Evolutionary conservation across 371 early-diverging fungal species (phyloP).

Genomic region (Antonospora locustae): DNA sequence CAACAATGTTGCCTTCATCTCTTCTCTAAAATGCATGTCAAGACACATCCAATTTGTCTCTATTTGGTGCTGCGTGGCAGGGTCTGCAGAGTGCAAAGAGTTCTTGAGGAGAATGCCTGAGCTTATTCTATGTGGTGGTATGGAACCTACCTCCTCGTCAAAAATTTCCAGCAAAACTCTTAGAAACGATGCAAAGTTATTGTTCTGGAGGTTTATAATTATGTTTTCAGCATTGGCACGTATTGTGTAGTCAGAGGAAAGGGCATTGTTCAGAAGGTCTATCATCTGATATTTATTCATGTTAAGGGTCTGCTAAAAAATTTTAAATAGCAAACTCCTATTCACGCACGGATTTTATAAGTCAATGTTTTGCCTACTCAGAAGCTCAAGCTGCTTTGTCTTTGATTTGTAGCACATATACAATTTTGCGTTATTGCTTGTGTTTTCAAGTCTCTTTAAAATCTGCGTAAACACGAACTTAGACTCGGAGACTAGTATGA

Average conservation of each 20-base stretch:
- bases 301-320: no score
- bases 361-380: no score
- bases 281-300: constrained; percentile 6
- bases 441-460: constrained; percentile 22
- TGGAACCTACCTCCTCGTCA: neutral
- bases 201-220: neutral
- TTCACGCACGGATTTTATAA: no score
- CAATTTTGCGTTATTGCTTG: constrained; percentile 5
- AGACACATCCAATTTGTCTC: constrained; percentile 21
- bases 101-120: constrained; percentile 38
- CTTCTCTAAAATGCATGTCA: neutral
- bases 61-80: constrained; percentile 5
- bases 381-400: neutral
- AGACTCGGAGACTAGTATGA: constrained; percentile 30
- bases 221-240: constrained; percentile 1
- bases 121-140: neutral
- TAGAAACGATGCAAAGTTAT: neutral
- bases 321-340: no score
- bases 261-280: constrained; percentile 2
- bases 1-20: neutral
- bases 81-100: constrained; percentile 23
- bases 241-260: constrained; percentile 1
- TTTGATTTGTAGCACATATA: neutral
- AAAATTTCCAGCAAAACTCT: constrained; percentile 3
- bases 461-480: constrained; percentile 47